Conservation (phyloP, 306 rosid genomes). For the Purshia tridentata region DNA sequence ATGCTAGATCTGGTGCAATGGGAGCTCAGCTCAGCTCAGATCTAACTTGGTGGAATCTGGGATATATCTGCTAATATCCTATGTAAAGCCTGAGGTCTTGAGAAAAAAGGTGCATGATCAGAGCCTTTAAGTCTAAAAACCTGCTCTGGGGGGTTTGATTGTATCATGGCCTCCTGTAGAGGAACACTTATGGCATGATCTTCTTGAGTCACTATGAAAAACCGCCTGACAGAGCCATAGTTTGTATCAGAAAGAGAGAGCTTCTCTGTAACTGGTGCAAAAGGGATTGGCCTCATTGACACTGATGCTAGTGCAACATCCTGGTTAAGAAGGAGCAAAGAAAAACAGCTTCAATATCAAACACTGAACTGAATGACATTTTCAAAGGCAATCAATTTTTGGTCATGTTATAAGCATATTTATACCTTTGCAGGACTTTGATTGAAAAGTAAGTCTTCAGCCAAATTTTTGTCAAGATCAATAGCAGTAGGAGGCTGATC, state of each 20-base stretch:
- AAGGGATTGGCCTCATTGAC: constrained; percentile 72
- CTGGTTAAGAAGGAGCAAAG: constrained; percentile 24
- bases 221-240: constrained; percentile 65
- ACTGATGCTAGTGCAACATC: constrained; percentile 79
- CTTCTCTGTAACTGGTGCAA: constrained; percentile 68
- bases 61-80: constrained; percentile 66
- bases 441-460: constrained; percentile 67
- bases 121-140: constrained; percentile 66
- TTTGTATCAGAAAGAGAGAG: constrained; percentile 59
- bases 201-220: constrained; percentile 62
- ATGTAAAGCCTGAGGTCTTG: constrained; percentile 84
- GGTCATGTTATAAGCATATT: constrained; percentile 20
- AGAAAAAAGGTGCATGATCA: constrained; percentile 76
- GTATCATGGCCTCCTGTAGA: constrained; percentile 61
- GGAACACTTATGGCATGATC: constrained; percentile 63
- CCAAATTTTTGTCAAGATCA: constrained; percentile 52
- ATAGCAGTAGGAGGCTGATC: constrained; percentile 69
- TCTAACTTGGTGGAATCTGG: constrained; percentile 18
- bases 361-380: neutral
- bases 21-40: constrained; percentile 12
- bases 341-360: neutral
- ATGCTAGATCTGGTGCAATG: neutral
- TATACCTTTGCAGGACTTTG: constrained; percentile 75
- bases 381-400: neutral
- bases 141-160: constrained; percentile 55